Percentiles rank a stretch among this genome's conserved stretches.
These are phyloP conservation scores for Trichophyton verrucosum DNA, from an alignment of 2,329 filamentous ascomycete species.

Conservation along the genomic window DNA sequence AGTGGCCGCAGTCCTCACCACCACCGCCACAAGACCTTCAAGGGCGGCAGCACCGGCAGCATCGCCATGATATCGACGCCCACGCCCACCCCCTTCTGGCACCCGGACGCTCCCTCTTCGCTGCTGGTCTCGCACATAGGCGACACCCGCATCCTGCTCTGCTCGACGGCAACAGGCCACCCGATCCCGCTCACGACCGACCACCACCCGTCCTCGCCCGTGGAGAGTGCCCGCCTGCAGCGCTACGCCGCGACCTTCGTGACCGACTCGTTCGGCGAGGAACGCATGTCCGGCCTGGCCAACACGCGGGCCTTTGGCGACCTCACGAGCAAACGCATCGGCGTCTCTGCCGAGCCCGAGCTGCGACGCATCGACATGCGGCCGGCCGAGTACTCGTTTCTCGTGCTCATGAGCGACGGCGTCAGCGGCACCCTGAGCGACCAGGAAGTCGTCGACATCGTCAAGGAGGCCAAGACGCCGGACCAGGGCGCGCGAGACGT, in stretches of 20 bases:
- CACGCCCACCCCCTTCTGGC: conserved; percentile 87
- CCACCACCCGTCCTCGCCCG: conserved; percentile 80
- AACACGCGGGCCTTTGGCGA: conserved; percentile 94
- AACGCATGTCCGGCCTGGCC: conserved; percentile 83
- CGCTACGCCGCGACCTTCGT: conserved; percentile 79
- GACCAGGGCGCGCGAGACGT: conserved; percentile 70
- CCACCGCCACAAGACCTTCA: conserved; percentile 59
- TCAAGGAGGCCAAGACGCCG: conserved; percentile 86
- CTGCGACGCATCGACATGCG: conserved; percentile 65
- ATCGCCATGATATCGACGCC: conserved; percentile 85
- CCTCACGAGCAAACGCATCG: conserved; percentile 79
- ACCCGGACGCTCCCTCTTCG: conserved; percentile 72
- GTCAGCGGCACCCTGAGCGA: conserved; percentile 75
- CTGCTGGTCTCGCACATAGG: conserved; percentile 82
- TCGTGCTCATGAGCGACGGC: conserved; percentile 81
- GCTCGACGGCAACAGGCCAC: conserved; percentile 68
- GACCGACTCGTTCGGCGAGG: conserved; percentile 93
- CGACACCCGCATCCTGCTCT: conserved; percentile 82
- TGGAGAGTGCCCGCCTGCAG: conserved; percentile 69
- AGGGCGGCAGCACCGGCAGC: conserved; percentile 86
- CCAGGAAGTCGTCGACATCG: conserved; percentile 89
- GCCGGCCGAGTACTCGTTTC: conserved; percentile 75
- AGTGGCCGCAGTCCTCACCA: background rate
- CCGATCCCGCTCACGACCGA: conserved; percentile 75
- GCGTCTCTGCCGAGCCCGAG: conserved; percentile 88